Evolutionary conservation across 2,329 filamentous ascomycete genomes (phyloP), one percentile per base, ranked within the genome.

Genomic region (Chaetothyriales sp.): DNA sequence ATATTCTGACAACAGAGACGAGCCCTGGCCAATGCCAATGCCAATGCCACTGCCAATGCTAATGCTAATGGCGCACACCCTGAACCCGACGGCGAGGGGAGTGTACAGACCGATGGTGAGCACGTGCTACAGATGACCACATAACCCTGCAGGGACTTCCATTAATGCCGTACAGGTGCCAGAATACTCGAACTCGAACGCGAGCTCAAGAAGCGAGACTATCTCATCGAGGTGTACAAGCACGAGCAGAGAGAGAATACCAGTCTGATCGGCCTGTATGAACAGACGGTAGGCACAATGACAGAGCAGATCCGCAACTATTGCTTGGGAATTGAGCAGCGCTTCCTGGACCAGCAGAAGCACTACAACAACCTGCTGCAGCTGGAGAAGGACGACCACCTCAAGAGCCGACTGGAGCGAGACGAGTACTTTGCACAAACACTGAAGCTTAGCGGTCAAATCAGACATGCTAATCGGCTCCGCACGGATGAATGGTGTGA

Each of bases 271-370:
- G 66, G 65, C 18, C 70, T 73, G 56, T 74, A 73, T 53, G 71
- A 74, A 55, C 63, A 66, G 12, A 65, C 62, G 8, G 63, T 74
- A 22, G 71, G 71, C 42, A 66, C 64, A 5, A 71, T 73, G 61
- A 70, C 73, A 18, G 71, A 74, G 49, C 70, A 73, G 53, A 71
- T 74, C 49, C 71, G 72, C 52, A 70, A 69, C 58, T 73, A 73
- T 57, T 71, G 69, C 59, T 68, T 68, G 54, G 71, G 71, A 60
- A 71, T 71, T 58, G 72, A 73, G 52, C 66, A 68, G 61, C 65
- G 71, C 46, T 72, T 67, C 53, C 64, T 73, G 5, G 61, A 66
- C 4, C 70, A 73, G 55, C 70, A 70, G 54, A 65, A 64, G 43
- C 70, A 72, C 56, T 74, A 73, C 61, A 73, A 73, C 57, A 66